Evolutionary conservation across 345 rosid species (phyloP).

Genomic region (Psidium guajava): DNA sequence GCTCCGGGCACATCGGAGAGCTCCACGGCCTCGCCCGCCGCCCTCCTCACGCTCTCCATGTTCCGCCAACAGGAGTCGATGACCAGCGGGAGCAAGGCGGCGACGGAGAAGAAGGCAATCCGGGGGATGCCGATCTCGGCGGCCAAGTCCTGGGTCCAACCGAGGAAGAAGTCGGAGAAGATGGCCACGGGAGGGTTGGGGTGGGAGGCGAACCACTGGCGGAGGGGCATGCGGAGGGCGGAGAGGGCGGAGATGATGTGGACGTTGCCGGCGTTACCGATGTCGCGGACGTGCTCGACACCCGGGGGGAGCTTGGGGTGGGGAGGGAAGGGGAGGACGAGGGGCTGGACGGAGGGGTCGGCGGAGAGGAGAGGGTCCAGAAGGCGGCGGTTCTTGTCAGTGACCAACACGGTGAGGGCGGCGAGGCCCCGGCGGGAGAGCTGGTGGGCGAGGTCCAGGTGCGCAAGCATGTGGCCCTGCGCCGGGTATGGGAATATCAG

Average conservation of each 20-base stretch:
- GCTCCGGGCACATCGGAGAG: conserved; percentile 36
- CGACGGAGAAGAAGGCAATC: conserved; percentile 33
- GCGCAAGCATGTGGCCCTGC: no score
- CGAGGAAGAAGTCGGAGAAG: conserved; percentile 71
- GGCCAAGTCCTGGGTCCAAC: conserved; percentile 54
- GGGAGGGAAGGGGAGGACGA: no score
- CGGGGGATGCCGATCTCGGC: conserved; percentile 24
- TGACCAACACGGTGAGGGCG: no score
- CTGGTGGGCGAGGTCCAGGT: no score
- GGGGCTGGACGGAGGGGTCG: no score
- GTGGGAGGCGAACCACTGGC: conserved; percentile 51
- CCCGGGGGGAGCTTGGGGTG: conserved; percentile 24
- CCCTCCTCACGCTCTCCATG: background rate
- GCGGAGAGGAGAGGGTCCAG: no score
- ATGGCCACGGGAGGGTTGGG: conserved; percentile 49
- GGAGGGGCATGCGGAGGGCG: conserved; percentile 35
- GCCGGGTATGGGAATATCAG: no score
- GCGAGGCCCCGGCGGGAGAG: no score
- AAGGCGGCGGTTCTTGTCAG: no score
- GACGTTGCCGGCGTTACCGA: conserved; percentile 41
- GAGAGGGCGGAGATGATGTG: conserved; percentile 30
- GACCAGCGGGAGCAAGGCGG: conserved; percentile 23
- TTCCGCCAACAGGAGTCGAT: conserved; percentile 16
- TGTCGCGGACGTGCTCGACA: conserved; percentile 44
- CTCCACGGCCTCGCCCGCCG: conserved; percentile 7